These are phyloP conservation scores for Inga oerstediana DNA, from an alignment of 306 rosid species.

Conservation along the genomic window DNA sequence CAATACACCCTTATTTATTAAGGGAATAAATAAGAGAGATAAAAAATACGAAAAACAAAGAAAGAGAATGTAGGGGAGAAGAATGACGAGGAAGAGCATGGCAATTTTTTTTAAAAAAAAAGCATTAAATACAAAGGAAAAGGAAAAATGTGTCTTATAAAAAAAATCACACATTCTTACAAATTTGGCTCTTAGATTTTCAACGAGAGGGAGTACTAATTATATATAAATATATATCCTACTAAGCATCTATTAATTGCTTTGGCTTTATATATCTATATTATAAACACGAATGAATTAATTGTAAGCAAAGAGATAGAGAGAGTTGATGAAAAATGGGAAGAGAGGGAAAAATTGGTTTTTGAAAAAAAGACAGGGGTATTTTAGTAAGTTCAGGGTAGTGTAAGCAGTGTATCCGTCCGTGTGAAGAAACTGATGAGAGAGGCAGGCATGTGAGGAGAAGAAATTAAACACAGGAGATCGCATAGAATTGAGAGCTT, in stretches of 20 bases:
- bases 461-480: constrained; percentile 46
- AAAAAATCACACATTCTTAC: too few relatives aligned
- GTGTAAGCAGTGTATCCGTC: constrained; percentile 14
- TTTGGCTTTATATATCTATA: neutral
- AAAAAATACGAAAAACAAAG: too few relatives aligned
- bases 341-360: neutral
- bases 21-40: too few relatives aligned
- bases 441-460: constrained; percentile 39
- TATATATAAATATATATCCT: neutral
- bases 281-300: neutral
- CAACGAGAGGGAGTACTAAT: too few relatives aligned
- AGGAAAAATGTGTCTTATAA: too few relatives aligned
- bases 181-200: too few relatives aligned
- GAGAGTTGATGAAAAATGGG: neutral
- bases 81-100: too few relatives aligned
- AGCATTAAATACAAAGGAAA: too few relatives aligned
- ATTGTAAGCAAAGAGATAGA: neutral
- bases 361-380: constrained; percentile 38
- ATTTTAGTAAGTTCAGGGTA: constrained; percentile 41
- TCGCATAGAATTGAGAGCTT: constrained; percentile 57
- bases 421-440: constrained; percentile 25
- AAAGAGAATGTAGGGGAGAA: too few relatives aligned
- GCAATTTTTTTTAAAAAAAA: too few relatives aligned
- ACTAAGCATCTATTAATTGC: neutral
- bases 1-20: too few relatives aligned